Evolutionary conservation across 2,329 filamentous ascomycete genomes (phyloP).

Genomic region (Mycosphaerella sp.): DNA sequence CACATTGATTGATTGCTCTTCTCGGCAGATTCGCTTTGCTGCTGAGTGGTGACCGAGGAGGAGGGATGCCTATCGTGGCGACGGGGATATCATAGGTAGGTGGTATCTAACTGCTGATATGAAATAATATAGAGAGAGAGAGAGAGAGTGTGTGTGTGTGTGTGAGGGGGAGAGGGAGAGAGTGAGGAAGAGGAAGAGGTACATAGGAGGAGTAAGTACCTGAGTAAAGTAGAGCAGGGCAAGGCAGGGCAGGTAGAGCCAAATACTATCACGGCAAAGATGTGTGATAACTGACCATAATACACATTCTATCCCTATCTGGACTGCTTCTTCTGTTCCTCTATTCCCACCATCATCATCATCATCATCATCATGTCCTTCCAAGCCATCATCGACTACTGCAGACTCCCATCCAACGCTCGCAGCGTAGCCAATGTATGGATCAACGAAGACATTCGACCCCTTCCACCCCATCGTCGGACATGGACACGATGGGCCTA

Average conservation of each 20-base stretch:
- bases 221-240: background rate
- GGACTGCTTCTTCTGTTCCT: no score
- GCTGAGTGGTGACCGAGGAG: no score
- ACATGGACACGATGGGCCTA: conserved; percentile 36
- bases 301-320: no score
- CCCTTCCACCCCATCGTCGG: conserved; percentile 36
- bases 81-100: background rate
- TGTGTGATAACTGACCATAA: no score
- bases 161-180: no score
- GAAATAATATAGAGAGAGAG: no score
- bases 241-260: no score
- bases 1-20: background rate
- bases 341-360: background rate
- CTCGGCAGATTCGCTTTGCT: background rate
- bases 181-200: no score
- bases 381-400: conserved; percentile 12
- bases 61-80: conserved; percentile 4
- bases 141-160: no score
- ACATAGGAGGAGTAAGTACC: no score
- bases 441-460: conserved; percentile 40
- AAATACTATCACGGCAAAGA: no score
- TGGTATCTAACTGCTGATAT: no score
- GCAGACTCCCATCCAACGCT: conserved; percentile 22
- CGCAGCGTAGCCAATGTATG: conserved; percentile 30
- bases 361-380: background rate